Percentiles rank a stretch among this genome's conserved stretches.
Evolutionary conservation across 345 rosid genomes (phyloP).

Genomic region (Populus nigra): DNA sequence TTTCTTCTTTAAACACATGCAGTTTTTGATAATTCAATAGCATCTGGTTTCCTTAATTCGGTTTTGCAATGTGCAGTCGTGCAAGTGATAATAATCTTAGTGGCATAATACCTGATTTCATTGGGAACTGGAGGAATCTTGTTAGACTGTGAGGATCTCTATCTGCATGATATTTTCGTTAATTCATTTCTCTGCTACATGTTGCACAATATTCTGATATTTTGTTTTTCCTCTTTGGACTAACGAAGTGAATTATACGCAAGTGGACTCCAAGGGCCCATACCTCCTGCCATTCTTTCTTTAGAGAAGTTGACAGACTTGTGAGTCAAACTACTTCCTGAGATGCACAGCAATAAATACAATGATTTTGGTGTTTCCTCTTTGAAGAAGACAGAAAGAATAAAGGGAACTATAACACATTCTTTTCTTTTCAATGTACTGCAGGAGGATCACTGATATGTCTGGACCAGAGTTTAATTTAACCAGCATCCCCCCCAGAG

Average conservation of each 20-base stretch:
- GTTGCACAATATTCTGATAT: background rate
- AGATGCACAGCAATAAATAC: too few species aligned
- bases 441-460: slow-evolving; percentile 6
- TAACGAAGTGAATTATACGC: background rate
- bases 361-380: too few species aligned
- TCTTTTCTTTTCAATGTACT: background rate
- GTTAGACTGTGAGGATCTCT: slow-evolving; percentile 6
- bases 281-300: background rate
- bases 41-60: background rate
- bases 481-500: background rate
- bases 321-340: background rate
- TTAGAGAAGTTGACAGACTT: background rate
- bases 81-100: slow-evolving; percentile 15
- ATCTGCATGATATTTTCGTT: background rate
- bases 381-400: background rate
- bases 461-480: background rate
- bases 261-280: slow-evolving; percentile 2
- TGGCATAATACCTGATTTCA: slow-evolving; percentile 20
- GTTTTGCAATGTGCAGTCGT: slow-evolving; percentile 13
- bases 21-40: background rate
- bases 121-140: slow-evolving; percentile 9
- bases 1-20: background rate
- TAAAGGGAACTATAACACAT: background rate
- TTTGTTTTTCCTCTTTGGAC: too few species aligned
- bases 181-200: background rate